phyloP scores from a whole-genome alignment of 31 red algal genomes.

The Endocladia muricata region DNA sequence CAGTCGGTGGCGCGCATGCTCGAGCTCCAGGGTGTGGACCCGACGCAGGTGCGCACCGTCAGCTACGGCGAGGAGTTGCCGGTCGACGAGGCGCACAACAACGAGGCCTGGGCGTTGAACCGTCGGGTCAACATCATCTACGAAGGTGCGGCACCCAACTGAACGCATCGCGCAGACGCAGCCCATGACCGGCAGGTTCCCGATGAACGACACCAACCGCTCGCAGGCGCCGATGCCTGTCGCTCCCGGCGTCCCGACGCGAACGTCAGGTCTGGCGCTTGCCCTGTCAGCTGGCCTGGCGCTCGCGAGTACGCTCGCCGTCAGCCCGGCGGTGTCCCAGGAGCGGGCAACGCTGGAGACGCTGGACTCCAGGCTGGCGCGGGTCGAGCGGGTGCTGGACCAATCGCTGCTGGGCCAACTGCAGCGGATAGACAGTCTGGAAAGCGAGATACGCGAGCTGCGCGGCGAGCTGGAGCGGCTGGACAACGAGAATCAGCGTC shows the following conservation, averaged over 20 bases:
- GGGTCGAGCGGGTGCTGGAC: background rate
- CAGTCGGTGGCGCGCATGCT: background rate
- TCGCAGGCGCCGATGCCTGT: no score
- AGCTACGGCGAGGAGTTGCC: background rate
- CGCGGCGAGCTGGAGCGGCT: background rate
- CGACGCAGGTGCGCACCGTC: background rate
- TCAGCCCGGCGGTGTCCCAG: no score
- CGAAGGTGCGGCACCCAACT: no score
- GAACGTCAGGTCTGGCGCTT: no score
- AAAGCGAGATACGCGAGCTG: background rate
- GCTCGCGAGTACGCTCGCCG: no score
- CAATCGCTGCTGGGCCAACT: background rate
- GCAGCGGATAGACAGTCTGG: background rate
- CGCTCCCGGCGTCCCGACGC: no score
- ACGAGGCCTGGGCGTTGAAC: background rate
- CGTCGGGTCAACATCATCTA: background rate
- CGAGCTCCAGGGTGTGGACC: background rate
- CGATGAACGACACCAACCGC: no score
- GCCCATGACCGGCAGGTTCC: no score
- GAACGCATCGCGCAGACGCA: no score
- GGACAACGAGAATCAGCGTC: background rate
- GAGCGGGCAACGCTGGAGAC: no score
- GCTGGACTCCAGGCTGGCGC: no score
- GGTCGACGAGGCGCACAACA: background rate
- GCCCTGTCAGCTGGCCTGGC: no score